Evolutionary conservation across 352 stramenopile species (phyloP).

Genomic region (Phytophthora idaei): DNA sequence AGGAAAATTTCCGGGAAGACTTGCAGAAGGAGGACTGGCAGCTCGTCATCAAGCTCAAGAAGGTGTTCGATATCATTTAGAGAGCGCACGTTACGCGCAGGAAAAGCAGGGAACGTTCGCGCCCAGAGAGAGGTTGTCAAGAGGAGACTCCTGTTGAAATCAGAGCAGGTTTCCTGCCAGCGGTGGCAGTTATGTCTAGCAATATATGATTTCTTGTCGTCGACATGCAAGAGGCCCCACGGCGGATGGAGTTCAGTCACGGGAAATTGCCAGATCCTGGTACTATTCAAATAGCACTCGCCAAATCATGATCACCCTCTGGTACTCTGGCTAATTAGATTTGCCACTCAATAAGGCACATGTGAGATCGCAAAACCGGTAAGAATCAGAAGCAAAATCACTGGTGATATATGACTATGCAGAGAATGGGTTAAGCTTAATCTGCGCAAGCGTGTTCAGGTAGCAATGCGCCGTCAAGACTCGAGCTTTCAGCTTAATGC

Average conservation of each 20-base stretch:
- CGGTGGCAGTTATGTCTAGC: constrained; percentile 23
- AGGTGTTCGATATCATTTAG: constrained; percentile 98
- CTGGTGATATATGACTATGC: too few relatives aligned
- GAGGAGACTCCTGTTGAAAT: constrained; percentile 22
- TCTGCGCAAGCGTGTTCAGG: too few relatives aligned
- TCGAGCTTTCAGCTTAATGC: too few relatives aligned
- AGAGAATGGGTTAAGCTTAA: too few relatives aligned
- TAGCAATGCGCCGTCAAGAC: too few relatives aligned
- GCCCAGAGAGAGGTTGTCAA: constrained; percentile 12
- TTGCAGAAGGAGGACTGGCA: constrained; percentile 98
- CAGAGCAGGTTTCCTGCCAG: constrained; percentile 19
- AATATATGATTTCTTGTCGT: constrained; percentile 29
- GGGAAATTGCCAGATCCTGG: too few relatives aligned
- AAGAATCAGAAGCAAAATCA: too few relatives aligned
- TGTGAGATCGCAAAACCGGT: too few relatives aligned
- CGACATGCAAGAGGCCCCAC: not conserved
- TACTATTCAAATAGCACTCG: too few relatives aligned
- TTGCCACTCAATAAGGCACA: too few relatives aligned
- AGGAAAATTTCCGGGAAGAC: constrained; percentile 98
- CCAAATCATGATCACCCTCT: too few relatives aligned
- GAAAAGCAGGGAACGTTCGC: constrained; percentile 13
- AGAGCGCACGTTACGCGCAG: constrained; percentile 22
- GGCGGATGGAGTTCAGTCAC: not conserved
- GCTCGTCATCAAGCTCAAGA: constrained; percentile 99
- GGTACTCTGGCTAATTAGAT: too few relatives aligned